Percentiles rank a stretch among this genome's conserved stretches.
phyloP scores from a whole-genome alignment of 1,284 basidiomycete species.

The Phlebopus sp. region DNA sequence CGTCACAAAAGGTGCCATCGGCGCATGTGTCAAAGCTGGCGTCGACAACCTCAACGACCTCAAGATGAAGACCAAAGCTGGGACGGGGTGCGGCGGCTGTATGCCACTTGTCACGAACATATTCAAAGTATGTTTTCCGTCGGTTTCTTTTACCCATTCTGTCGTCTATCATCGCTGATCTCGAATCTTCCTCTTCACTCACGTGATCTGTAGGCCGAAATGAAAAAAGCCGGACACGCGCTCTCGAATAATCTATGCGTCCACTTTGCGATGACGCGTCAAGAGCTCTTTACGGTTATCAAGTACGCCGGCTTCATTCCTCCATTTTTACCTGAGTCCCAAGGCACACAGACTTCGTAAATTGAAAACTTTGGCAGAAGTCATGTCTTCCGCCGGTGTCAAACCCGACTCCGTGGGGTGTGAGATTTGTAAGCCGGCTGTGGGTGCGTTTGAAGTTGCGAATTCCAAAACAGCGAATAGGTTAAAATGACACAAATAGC shows the following conservation, averaged over 20 bases:
- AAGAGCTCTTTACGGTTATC: conserved; percentile 68
- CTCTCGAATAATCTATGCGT: conserved; percentile 64
- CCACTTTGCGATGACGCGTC: conserved; percentile 68
- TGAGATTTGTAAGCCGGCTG: conserved; percentile 71
- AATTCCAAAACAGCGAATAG: no score
- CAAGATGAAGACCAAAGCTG: conserved; percentile 69
- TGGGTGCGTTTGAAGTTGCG: conserved; percentile 41
- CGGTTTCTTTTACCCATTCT: not conserved
- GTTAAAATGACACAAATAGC: conserved; percentile 4
- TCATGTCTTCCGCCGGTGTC: conserved; percentile 54
- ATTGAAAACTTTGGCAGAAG: conserved; percentile 53
- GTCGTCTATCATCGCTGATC: no score
- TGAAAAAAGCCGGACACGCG: conserved; percentile 65
- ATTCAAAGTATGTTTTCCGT: conserved; percentile 35
- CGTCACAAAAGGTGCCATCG: conserved; percentile 62
- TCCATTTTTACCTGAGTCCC: not conserved
- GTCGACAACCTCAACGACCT: conserved; percentile 53
- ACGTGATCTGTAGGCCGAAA: conserved; percentile 58
- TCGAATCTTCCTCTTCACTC: conserved; percentile 23
- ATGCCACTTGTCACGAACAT: conserved; percentile 55
- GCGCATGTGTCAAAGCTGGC: conserved; percentile 52
- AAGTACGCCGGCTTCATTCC: conserved; percentile 35
- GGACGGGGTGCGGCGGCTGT: conserved; percentile 76
- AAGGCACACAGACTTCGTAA: conserved; percentile 49
- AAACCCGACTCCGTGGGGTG: conserved; percentile 59